A percentile compares a stretch with the other conserved stretches of the same genome.
phyloP scores from a whole-genome alignment of 345 rosid species.

The Leavenworthia alabamica region DNA sequence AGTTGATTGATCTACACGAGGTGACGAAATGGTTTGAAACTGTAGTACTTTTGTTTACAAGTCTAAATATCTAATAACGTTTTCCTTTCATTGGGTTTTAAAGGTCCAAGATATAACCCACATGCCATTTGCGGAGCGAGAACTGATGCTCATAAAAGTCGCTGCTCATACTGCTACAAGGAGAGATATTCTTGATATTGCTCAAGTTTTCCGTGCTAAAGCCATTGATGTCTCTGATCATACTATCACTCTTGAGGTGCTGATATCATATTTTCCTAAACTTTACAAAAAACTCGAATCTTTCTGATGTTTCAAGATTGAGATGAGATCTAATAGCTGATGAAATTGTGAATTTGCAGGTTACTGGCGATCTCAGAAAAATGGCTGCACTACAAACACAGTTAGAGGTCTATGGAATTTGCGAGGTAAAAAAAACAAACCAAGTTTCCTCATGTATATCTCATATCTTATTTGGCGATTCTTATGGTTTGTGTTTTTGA shows the following conservation, averaged over 20 bases:
- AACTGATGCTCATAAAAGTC: conserved; percentile 60
- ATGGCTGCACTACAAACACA: conserved; percentile 58
- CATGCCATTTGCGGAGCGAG: conserved; percentile 66
- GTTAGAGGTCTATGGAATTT: conserved; percentile 58
- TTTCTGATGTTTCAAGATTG: neutral
- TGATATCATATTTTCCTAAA: conserved; percentile 6
- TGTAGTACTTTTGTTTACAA: neutral
- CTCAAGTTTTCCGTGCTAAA: conserved; percentile 56
- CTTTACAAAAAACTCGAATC: neutral
- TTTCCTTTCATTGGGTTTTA: conserved; percentile 1
- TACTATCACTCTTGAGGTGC: conserved; percentile 67
- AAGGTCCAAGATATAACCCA: conserved; percentile 56
- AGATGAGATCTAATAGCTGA: conserved; percentile 9
- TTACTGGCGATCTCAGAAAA: conserved; percentile 57
- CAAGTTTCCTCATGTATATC: neutral
- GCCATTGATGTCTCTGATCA: conserved; percentile 69
- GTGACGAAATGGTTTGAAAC: conserved; percentile 28
- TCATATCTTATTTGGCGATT: neutral
- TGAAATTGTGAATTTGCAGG: conserved; percentile 31
- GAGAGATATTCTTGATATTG: conserved; percentile 66
- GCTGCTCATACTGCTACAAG: conserved; percentile 58
- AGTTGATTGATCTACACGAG: conserved; percentile 62
- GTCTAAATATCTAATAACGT: neutral
- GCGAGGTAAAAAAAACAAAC: conserved; percentile 44
- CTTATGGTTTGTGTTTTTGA: neutral